Conservation (phyloP, 352 stramenopile species). For the Phytophthora sp. region DNA sequence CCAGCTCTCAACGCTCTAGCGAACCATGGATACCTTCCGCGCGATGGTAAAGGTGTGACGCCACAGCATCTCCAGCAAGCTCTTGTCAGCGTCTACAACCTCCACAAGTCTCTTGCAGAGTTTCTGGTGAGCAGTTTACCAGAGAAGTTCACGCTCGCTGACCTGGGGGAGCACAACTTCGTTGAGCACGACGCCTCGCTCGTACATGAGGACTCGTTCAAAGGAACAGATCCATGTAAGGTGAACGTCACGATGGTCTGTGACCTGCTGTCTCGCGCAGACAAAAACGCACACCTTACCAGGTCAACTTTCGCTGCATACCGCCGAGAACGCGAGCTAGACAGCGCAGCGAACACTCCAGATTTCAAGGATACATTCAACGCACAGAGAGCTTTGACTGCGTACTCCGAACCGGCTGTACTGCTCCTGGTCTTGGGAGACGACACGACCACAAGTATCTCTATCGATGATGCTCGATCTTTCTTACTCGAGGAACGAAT, state of each 20-base stretch:
- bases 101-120: conserved; percentile 37
- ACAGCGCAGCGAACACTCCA: conserved; percentile 48
- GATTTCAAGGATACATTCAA: conserved; percentile 47
- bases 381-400: conserved; percentile 29
- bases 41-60: conserved; percentile 59
- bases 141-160: conserved; percentile 50
- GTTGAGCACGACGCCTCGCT: conserved; percentile 82
- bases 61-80: conserved; percentile 34
- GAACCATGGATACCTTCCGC: conserved; percentile 66
- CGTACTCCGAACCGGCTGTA: conserved; percentile 56
- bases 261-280: conserved; percentile 38
- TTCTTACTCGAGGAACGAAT: conserved; percentile 64
- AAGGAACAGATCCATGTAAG: conserved; percentile 40
- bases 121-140: conserved; percentile 39
- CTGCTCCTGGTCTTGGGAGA: conserved; percentile 60
- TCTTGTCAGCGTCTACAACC: conserved; percentile 49
- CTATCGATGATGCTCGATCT: conserved; percentile 41
- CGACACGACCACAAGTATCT: conserved; percentile 40
- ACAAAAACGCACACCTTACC: conserved; percentile 36
- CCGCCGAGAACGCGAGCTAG: conserved; percentile 47
- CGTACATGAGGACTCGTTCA: conserved; percentile 61
- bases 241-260: conserved; percentile 56
- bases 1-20: conserved; percentile 65
- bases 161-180: conserved; percentile 62
- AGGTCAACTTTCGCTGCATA: conserved; percentile 47